phyloP scores from a whole-genome alignment of 2,329 filamentous ascomycete genomes.

The Colletotrichum viniferum region DNA sequence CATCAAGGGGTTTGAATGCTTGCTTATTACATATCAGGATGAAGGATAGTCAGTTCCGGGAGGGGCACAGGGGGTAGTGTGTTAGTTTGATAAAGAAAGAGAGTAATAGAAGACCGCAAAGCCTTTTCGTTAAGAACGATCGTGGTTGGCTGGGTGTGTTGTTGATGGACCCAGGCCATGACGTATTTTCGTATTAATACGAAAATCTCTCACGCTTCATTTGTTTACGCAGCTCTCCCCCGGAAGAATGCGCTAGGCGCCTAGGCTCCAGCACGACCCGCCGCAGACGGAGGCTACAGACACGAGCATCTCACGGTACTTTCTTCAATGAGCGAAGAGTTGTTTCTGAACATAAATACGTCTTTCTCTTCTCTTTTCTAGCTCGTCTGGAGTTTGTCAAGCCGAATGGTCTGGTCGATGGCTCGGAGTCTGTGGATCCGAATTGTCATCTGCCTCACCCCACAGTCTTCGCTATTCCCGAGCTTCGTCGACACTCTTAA shows the following conservation, averaged over 20 bases:
- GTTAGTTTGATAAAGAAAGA: too few species aligned
- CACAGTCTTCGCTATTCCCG: neutral
- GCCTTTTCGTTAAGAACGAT: neutral
- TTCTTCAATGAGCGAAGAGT: neutral
- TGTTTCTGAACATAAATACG: neutral
- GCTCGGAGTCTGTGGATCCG: neutral
- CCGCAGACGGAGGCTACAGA: neutral
- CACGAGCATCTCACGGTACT: neutral
- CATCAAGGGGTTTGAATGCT: too few species aligned
- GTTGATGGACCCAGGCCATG: neutral
- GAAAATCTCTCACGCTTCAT: neutral
- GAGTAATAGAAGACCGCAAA: neutral
- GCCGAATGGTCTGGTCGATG: neutral
- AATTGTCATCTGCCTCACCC: neutral
- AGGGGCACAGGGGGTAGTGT: too few species aligned
- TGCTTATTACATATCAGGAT: neutral
- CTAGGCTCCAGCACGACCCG: neutral
- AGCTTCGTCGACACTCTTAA: neutral
- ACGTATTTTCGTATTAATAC: neutral
- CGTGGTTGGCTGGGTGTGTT: neutral
- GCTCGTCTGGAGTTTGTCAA: neutral
- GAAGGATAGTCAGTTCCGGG: neutral
- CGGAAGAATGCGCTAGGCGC: neutral
- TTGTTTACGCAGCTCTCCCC: neutral
- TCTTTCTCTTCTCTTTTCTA: neutral